Percentiles rank a stretch among this genome's conserved stretches.
phyloP scores from a whole-genome alignment of 108 stramenopile species.

The Stephanodiscus minutulus region DNA sequence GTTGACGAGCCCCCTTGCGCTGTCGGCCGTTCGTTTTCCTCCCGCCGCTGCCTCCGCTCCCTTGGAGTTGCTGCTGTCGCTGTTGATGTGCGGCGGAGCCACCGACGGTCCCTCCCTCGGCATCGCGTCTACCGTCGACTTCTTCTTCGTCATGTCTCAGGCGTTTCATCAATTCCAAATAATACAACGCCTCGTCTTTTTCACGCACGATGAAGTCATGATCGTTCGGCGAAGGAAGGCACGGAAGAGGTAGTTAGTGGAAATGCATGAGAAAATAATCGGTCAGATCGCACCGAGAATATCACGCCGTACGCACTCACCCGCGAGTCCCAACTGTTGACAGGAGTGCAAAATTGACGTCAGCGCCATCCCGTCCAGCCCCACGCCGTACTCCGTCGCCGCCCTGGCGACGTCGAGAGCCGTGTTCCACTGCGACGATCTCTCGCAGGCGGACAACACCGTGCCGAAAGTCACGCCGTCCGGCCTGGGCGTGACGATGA shows the following conservation, averaged over 20 bases:
- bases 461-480: slow-evolving; percentile 84
- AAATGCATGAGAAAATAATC: background rate
- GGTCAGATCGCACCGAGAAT: background rate
- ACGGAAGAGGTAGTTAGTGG: background rate
- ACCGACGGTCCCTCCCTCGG: background rate
- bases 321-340: slow-evolving; percentile 71
- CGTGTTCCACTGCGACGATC: slow-evolving; percentile 63
- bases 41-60: background rate
- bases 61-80: background rate
- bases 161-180: slow-evolving; percentile 70
- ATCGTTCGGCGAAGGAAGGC: background rate
- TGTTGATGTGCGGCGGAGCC: background rate
- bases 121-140: background rate
- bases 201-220: background rate
- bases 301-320: background rate
- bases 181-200: slow-evolving; percentile 58
- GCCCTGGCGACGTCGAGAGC: slow-evolving; percentile 56
- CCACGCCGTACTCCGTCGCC: slow-evolving; percentile 51
- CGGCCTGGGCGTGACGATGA: slow-evolving; percentile 54
- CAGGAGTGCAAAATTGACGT: slow-evolving; percentile 76
- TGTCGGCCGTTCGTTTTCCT: slow-evolving; percentile 51
- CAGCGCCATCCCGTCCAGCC: slow-evolving; percentile 67
- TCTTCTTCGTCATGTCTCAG: slow-evolving; percentile 9
- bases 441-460: slow-evolving; percentile 77
- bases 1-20: slow-evolving; percentile 52